These are phyloP conservation scores for Pestalotiopsis sp. DNA, from an alignment of 2,329 filamentous ascomycete species.

Conservation along the genomic window DNA sequence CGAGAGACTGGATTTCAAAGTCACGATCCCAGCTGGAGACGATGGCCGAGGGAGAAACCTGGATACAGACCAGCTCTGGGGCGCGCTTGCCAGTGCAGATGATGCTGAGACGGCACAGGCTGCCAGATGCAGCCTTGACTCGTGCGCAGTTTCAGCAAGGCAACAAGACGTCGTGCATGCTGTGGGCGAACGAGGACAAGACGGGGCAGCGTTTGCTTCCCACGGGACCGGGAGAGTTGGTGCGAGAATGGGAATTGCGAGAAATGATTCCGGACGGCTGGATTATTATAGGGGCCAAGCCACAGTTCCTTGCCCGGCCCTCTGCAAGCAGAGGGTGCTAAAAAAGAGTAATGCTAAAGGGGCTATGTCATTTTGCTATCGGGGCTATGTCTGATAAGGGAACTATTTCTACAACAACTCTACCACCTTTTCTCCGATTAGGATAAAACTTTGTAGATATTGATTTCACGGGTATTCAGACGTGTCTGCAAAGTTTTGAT, in stretches of 20 bases:
- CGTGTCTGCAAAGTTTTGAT: too few relatives aligned
- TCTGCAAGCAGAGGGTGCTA: too few relatives aligned
- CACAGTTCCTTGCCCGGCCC: too few relatives aligned
- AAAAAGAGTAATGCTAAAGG: too few relatives aligned
- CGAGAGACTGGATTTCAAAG: slow-evolving; percentile 16
- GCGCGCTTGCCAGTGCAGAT: slow-evolving; percentile 14
- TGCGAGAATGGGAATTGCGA: not conserved
- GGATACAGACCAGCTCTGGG: slow-evolving; percentile 11
- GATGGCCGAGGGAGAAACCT: slow-evolving; percentile 15
- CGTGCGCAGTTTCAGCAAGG: slow-evolving; percentile 5
- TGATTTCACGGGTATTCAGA: too few relatives aligned
- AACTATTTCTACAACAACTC: too few relatives aligned
- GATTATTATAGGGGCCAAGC: too few relatives aligned
- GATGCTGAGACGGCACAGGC: not conserved
- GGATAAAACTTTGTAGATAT: too few relatives aligned
- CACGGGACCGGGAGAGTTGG: not conserved
- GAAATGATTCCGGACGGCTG: not conserved
- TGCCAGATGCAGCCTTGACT: not conserved
- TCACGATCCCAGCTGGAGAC: slow-evolving; percentile 7
- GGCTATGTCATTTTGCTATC: too few relatives aligned
- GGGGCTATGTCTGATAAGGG: too few relatives aligned
- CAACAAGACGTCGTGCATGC: slow-evolving; percentile 4
- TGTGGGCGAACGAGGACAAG: slow-evolving; percentile 17
- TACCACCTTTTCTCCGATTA: too few relatives aligned
- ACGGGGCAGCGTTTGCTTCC: not conserved